Percentiles rank a stretch among this genome's conserved stretches.
Conservation (phyloP, 331 rosid species). For the Telfairia occidentalis region DNA sequence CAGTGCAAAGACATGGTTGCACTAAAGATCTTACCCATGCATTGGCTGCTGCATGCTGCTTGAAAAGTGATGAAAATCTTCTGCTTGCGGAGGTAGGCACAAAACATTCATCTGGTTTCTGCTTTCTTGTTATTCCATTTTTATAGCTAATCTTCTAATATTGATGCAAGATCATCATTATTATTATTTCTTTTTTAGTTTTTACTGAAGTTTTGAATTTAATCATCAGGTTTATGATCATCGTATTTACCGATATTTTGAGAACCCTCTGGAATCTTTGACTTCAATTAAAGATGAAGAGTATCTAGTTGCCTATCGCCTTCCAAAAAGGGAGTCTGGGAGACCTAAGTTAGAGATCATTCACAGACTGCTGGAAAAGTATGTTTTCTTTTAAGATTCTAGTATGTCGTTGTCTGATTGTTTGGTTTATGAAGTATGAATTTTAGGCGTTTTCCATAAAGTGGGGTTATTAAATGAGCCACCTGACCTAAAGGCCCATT, state of each 20-base stretch:
- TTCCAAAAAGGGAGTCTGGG: conserved; percentile 38
- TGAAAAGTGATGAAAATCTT: conserved; percentile 82
- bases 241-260: conserved; percentile 59
- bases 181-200: background rate
- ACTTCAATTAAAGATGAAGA: conserved; percentile 81
- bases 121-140: background rate
- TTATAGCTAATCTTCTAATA: conserved; percentile 14
- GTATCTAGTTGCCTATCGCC: conserved; percentile 75
- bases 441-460: background rate
- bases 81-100: conserved; percentile 78
- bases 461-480: background rate
- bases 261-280: conserved; percentile 50
- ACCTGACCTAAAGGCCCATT: background rate
- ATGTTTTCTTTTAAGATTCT: conserved; percentile 26
- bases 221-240: conserved; percentile 61
- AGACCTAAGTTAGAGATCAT: conserved; percentile 61
- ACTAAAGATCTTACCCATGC: conserved; percentile 62
- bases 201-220: background rate
- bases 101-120: background rate
- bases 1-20: conserved; percentile 53
- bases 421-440: background rate
- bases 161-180: conserved; percentile 18
- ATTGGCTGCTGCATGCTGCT: conserved; percentile 67
- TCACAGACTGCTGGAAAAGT: conserved; percentile 70
- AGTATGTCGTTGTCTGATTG: background rate